A percentile compares a stretch with the other conserved stretches of the same genome.
Conservation (phyloP, 116 monocot species). For the Posidonia oceanica region DNA sequence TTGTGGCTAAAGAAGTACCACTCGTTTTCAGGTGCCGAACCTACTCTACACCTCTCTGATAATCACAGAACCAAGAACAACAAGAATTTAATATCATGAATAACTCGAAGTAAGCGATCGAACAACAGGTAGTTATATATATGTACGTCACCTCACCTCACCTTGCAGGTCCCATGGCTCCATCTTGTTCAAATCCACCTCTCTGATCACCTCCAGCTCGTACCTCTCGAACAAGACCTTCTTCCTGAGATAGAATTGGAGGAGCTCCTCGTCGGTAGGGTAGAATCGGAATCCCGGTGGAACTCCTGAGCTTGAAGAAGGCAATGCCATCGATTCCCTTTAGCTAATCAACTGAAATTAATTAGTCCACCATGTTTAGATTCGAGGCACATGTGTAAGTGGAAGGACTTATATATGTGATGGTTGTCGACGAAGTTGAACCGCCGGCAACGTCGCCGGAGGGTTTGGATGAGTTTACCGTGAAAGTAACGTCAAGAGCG, state of each 20-base stretch:
- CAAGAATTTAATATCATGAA: too few relatives aligned
- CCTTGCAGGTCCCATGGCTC: conserved; percentile 34
- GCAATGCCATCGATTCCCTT: not conserved
- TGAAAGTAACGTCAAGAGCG: conserved; percentile 12
- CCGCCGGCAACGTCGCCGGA: conserved; percentile 18
- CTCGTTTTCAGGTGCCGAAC: conserved; percentile 60
- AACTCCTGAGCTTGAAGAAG: conserved; percentile 12
- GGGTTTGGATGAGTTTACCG: conserved; percentile 10
- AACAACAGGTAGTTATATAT: not conserved
- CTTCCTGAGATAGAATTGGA: conserved; percentile 27
- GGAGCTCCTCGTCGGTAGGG: conserved; percentile 29
- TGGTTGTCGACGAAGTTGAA: conserved; percentile 4
- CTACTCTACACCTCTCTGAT: conserved; percentile 67
- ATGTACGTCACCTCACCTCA: not conserved
- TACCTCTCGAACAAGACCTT: conserved; percentile 19
- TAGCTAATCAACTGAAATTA: not conserved
- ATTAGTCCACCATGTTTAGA: too few relatives aligned
- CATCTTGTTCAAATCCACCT: conserved; percentile 27
- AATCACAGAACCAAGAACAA: too few relatives aligned
- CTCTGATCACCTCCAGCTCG: conserved; percentile 24
- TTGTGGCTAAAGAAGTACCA: conserved; percentile 98
- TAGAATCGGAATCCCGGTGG: conserved; percentile 30
- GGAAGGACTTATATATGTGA: too few relatives aligned
- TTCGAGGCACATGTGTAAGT: not conserved
- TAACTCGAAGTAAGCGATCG: too few relatives aligned